phyloP scores from a whole-genome alignment of 768 basidiomycete genomes.

The Tricholoma terreum region DNA sequence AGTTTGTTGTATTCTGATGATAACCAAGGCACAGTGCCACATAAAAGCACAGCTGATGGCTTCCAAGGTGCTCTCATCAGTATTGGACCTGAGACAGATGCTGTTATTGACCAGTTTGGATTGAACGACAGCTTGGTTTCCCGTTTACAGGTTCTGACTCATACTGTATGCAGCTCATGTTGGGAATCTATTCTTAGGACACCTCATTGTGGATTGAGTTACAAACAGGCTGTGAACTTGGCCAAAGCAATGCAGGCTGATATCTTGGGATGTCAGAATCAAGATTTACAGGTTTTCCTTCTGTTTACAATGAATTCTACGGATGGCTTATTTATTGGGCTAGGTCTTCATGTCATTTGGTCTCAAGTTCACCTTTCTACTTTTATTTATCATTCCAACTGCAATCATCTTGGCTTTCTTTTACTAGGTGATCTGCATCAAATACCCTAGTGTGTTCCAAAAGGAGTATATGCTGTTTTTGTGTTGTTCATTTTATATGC shows the following conservation, averaged over 20 bases:
- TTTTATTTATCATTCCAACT: neutral
- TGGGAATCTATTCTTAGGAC: constrained; percentile 2
- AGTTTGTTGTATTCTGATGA: neutral
- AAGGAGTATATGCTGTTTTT: too few relatives aligned
- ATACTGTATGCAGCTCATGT: neutral
- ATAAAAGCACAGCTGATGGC: neutral
- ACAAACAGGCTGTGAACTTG: constrained; percentile 5
- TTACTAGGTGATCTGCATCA: neutral
- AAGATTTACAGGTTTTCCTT: neutral
- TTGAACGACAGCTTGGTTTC: constrained; percentile 4
- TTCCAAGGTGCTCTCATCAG: constrained; percentile 2
- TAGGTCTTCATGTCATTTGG: neutral
- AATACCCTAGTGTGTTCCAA: too few relatives aligned
- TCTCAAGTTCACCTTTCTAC: neutral
- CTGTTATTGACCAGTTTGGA: constrained; percentile 4
- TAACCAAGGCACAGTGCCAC: neutral
- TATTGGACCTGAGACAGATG: neutral
- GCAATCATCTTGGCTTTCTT: neutral
- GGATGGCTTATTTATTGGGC: neutral
- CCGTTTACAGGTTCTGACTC: neutral
- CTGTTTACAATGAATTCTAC: neutral
- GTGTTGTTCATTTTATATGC: too few relatives aligned
- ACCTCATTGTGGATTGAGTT: constrained; percentile 3
- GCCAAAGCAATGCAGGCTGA: neutral
- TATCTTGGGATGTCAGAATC: neutral